Conservation (phyloP, 805 yeast species). For the Blastobotrys mokoenaii region DNA sequence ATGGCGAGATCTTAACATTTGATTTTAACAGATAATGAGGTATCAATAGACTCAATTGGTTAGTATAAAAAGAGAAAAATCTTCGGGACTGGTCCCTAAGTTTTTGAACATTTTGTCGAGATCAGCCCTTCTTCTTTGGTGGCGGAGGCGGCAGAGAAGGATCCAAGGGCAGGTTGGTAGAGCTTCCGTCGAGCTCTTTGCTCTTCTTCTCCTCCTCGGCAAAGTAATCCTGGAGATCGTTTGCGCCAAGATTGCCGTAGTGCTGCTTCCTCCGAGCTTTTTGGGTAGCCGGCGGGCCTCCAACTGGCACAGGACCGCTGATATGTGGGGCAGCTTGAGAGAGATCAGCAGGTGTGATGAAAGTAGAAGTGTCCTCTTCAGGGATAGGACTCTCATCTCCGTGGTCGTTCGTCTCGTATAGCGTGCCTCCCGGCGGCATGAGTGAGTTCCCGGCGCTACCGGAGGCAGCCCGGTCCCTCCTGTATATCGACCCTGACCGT, state of each 20-base stretch:
- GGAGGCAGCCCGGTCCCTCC: neutral
- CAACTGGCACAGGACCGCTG: too few species aligned
- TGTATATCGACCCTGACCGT: neutral
- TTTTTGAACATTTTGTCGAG: too few species aligned
- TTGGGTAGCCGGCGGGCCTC: too few species aligned
- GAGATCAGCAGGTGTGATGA: slow-evolving; percentile 15
- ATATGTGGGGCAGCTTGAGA: slow-evolving; percentile 7
- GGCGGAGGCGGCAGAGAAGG: neutral
- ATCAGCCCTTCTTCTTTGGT: neutral
- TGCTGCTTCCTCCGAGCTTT: slow-evolving; percentile 4
- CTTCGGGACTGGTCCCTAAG: too few species aligned
- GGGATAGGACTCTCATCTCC: neutral
- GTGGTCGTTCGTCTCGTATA: slow-evolving; percentile 30
- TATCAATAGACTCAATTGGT: too few species aligned
- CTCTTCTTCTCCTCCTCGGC: slow-evolving; percentile 21
- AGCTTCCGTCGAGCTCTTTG: slow-evolving; percentile 16
- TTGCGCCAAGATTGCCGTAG: neutral
- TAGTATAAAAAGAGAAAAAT: too few species aligned
- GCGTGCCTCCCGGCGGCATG: slow-evolving; percentile 30
- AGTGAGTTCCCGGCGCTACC: neutral
- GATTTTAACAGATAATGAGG: too few species aligned
- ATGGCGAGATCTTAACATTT: too few species aligned
- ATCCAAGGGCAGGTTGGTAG: neutral
- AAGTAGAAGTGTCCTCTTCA: slow-evolving; percentile 5
- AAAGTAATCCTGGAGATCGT: slow-evolving; percentile 19